These are phyloP conservation scores for Aspergillus homomorphus DNA, from an alignment of 495 filamentous ascomycete species.

Conservation along the genomic window DNA sequence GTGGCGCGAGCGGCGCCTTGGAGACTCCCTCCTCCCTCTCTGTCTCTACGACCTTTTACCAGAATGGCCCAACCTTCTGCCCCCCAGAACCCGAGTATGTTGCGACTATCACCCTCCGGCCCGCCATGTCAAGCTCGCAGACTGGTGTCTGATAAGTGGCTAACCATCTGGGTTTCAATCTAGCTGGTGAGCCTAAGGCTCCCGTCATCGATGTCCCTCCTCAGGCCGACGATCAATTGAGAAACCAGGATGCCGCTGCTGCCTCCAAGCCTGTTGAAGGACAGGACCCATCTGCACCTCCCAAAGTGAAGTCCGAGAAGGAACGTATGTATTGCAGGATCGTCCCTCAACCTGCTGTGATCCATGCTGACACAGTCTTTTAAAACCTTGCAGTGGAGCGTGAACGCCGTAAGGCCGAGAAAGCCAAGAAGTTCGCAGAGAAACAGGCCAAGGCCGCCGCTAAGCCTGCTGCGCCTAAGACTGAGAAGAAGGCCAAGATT, in stretches of 20 bases:
- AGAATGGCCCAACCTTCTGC: slow-evolving; percentile 61
- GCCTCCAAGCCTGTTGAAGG: slow-evolving; percentile 26
- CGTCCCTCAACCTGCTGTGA: background rate
- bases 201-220: slow-evolving; percentile 46
- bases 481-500: slow-evolving; percentile 54
- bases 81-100: slow-evolving; percentile 54
- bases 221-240: slow-evolving; percentile 45
- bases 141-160: background rate
- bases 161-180: slow-evolving; percentile 10
- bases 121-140: background rate
- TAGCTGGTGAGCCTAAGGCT: slow-evolving; percentile 54
- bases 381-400: slow-evolving; percentile 42
- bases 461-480: slow-evolving; percentile 45
- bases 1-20: slow-evolving; percentile 50
- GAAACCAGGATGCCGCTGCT: slow-evolving; percentile 43
- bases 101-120: background rate
- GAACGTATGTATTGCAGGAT: slow-evolving; percentile 41
- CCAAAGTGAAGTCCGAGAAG: slow-evolving; percentile 61
- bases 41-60: slow-evolving; percentile 44
- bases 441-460: slow-evolving; percentile 49
- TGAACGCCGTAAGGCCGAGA: slow-evolving; percentile 59
- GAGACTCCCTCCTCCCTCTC: slow-evolving; percentile 42
- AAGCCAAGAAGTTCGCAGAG: slow-evolving; percentile 57
- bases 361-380: slow-evolving; percentile 19
- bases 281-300: slow-evolving; percentile 42